Evolutionary conservation across 2,329 filamentous ascomycete genomes (phyloP), one percentile per base, ranked within the genome.

Genomic region (Colletotrichum karsti): DNA sequence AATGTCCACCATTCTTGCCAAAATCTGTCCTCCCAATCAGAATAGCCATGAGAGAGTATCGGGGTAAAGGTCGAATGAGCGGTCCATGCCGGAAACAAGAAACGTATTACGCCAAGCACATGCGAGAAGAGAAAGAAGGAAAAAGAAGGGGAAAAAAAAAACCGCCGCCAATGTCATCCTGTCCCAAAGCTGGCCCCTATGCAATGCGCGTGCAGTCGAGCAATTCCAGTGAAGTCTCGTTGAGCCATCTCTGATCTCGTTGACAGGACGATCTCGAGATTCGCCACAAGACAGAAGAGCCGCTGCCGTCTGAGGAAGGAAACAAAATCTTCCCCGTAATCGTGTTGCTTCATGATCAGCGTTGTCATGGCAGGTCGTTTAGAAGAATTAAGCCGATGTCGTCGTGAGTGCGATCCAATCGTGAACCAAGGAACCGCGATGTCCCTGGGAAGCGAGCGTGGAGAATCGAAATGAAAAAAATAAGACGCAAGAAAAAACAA

Each of bases 391-490:
- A 48, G 48, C 54, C 61, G 20, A 69, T 54, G 55, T 51, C 37
- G 53, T 65, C 61, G 33, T 68, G 61, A 66, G 61, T 58, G 46
- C 28, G 62, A 61, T 67, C 55, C 54, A 67, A 67, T 44, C 62
- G 57, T 67, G 41, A 55, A 35, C 60, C 48, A 57, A 46, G 44
- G 44, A 33, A 39, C 30, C 30, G 20, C n/a, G 22, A 12, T 35
- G 26, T 24, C 37, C 58, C 30, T 50, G 44, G 46, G 53, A 20
- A 61, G 61, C 55, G 67, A 69, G 57, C 35, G 65, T 66, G 22
- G 39, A 61, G 46, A 60, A 69, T 46, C 12, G 28, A 42, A 54
- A 35, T 39, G 20, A 28, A 37, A 41, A 63, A 63, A 28, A 28
- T 35, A 46, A 28, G 58, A 35, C 57, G n/a, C 18, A n/a, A 15